Percentiles rank a stretch among this genome's conserved stretches.
Conservation (phyloP, 2,329 filamentous ascomycete genomes). For the Aureobasidium sp. region DNA sequence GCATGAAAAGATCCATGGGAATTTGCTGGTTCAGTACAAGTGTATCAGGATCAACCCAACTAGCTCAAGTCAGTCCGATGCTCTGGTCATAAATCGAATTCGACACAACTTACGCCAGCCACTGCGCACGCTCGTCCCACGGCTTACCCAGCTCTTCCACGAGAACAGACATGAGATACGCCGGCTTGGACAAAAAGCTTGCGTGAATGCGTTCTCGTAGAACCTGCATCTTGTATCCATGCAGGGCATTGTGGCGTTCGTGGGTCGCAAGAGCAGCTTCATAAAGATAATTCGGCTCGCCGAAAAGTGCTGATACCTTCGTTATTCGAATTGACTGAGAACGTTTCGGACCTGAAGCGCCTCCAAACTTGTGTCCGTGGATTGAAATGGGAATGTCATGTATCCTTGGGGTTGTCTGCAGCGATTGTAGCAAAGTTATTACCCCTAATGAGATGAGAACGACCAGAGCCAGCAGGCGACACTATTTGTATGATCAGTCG, state of each 20-base stretch:
- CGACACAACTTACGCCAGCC: constrained; percentile 26
- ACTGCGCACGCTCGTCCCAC: constrained; percentile 22
- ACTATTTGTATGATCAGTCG: constrained; percentile 7
- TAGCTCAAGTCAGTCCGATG: constrained; percentile 13
- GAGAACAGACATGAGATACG: constrained; percentile 25
- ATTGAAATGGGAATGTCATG: background rate
- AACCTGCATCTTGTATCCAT: constrained; percentile 32
- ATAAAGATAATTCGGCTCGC: constrained; percentile 28
- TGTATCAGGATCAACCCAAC: constrained; percentile 25
- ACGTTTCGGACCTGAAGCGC: background rate
- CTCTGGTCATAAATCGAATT: background rate
- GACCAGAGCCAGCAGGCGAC: background rate
- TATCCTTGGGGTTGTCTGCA: background rate
- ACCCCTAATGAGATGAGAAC: background rate
- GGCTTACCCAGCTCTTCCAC: constrained; percentile 26
- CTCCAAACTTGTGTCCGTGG: background rate
- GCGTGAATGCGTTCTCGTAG: constrained; percentile 26
- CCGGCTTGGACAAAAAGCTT: constrained; percentile 19
- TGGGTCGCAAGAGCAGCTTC: constrained; percentile 33
- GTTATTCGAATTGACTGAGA: constrained; percentile 18
- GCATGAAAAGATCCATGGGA: constrained; percentile 28
- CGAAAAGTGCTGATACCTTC: constrained; percentile 32
- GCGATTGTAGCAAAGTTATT: constrained; percentile 3
- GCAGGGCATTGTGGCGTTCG: constrained; percentile 27
- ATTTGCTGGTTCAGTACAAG: constrained; percentile 26